Conservation (phyloP, 345 rosid genomes). For the Schrenkiella parvula region DNA sequence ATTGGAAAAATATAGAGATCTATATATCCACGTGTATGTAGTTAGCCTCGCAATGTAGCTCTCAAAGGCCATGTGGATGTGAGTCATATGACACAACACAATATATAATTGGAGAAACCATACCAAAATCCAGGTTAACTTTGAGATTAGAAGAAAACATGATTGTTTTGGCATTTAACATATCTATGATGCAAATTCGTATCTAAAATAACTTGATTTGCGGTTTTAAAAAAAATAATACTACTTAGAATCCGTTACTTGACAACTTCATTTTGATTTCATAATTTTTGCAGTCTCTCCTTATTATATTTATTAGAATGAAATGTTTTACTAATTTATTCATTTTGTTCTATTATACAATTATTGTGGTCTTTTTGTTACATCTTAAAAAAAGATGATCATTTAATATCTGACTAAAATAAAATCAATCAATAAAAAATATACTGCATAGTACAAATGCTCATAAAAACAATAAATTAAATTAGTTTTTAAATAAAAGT, state of each 20-base stretch:
- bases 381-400: too few species aligned
- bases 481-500: too few species aligned
- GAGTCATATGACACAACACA: conserved; percentile 11
- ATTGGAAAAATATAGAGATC: not conserved
- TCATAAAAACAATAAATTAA: too few species aligned
- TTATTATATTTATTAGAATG: not conserved
- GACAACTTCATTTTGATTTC: not conserved
- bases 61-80: conserved; percentile 21
- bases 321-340: not conserved
- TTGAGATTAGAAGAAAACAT: not conserved
- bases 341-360: not conserved
- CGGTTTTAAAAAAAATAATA: not conserved
- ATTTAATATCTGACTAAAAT: too few species aligned
- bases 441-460: too few species aligned
- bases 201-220: not conserved
- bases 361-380: too few species aligned
- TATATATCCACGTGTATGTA: not conserved
- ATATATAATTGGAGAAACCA: not conserved
- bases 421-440: too few species aligned
- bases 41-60: conserved; percentile 5
- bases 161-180: not conserved
- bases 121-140: not conserved
- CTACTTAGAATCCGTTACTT: not conserved
- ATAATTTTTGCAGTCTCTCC: not conserved
- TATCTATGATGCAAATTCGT: not conserved